A percentile compares a stretch with the other conserved stretches of the same genome.
Evolutionary conservation across 305 asterid species (phyloP).

Genomic region (Fraxinus ornus): DNA sequence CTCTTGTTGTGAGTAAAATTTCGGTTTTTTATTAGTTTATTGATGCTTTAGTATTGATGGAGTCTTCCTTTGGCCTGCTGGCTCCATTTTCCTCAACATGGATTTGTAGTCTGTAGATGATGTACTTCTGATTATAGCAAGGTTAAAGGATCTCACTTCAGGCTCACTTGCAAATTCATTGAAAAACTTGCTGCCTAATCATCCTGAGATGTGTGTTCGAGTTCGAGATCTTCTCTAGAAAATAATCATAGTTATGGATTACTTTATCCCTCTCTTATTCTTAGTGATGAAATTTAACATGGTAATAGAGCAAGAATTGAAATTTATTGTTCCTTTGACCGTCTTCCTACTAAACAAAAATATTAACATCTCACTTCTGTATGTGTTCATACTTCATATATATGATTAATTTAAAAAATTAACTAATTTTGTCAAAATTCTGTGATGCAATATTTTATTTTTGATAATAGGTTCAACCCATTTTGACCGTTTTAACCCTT

Average conservation of each 20-base stretch:
- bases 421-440: neutral
- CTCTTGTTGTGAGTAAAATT: neutral
- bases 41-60: neutral
- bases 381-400: neutral
- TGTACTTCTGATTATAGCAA: neutral
- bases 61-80: neutral
- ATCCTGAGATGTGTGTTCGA: neutral
- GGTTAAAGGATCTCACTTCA: neutral
- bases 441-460: neutral
- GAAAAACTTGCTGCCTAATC: neutral
- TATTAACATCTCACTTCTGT: neutral
- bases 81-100: neutral
- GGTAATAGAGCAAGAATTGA: neutral
- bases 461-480: neutral
- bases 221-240: neutral
- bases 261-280: neutral
- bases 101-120: neutral
- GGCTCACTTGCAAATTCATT: neutral
- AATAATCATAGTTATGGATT: neutral
- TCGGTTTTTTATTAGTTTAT: neutral
- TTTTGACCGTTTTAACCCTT: neutral
- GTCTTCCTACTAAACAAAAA: neutral
- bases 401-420: neutral
- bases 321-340: neutral
- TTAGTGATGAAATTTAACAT: neutral